These are phyloP conservation scores for Fusarium sp. DNA, from an alignment of 2,329 filamentous ascomycete species.

Conservation along the genomic window DNA sequence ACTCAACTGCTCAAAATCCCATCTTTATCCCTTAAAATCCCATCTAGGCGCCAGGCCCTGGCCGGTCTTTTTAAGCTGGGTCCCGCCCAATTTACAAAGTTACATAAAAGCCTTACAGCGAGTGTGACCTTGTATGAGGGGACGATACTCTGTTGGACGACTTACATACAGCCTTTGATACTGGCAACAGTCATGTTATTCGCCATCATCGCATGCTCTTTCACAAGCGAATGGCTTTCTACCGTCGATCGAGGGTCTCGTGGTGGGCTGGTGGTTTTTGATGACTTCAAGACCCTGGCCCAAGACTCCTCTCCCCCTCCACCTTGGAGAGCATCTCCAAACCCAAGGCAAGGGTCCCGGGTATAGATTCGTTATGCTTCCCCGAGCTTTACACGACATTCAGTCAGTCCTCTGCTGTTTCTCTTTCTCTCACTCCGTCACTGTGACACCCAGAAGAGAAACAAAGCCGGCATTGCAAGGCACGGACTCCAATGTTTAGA, in stretches of 20 bases:
- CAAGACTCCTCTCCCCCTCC: slow-evolving; percentile 18
- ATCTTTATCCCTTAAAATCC: slow-evolving; percentile 28
- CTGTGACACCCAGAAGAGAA: background rate
- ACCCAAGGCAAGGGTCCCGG: background rate
- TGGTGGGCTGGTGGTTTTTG: slow-evolving; percentile 19
- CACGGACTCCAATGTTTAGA: slow-evolving; percentile 1
- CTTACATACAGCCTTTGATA: too few species aligned
- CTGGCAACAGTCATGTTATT: background rate
- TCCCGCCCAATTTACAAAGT: too few species aligned
- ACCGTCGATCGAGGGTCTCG: slow-evolving; percentile 15
- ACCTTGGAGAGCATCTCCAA: background rate
- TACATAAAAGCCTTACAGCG: too few species aligned
- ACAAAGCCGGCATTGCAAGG: background rate
- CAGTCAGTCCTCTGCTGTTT: background rate
- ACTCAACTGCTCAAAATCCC: slow-evolving; percentile 32
- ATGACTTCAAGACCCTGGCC: slow-evolving; percentile 25
- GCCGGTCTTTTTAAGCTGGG: slow-evolving; percentile 1
- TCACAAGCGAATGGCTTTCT: background rate
- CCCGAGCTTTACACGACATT: slow-evolving; percentile 1
- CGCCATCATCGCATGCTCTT: background rate
- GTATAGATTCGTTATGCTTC: background rate
- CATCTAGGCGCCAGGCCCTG: slow-evolving; percentile 12
- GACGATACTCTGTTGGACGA: too few species aligned
- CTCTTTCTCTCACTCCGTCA: background rate
- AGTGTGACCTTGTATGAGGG: too few species aligned